Percentiles rank a stretch among this genome's conserved stretches.
Conservation (phyloP, 768 basidiomycete species). For the Chalciporus sphaerocephalus region DNA sequence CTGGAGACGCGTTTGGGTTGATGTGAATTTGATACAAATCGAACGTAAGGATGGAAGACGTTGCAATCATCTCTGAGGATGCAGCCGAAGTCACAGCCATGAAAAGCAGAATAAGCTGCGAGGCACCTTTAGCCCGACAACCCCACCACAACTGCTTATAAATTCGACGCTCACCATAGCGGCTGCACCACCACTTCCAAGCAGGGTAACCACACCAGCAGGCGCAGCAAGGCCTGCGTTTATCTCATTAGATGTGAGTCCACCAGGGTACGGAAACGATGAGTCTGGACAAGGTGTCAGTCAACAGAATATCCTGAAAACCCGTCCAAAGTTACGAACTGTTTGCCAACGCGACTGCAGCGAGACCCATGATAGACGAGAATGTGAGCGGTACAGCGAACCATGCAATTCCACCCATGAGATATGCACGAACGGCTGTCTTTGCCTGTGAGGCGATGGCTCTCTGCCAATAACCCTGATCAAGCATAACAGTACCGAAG, state of each 20-base stretch:
- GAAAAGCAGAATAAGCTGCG: conserved; percentile 31
- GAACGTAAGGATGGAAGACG: conserved; percentile 33
- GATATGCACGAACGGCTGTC: conserved; percentile 35
- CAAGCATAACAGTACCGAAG: conserved; percentile 18
- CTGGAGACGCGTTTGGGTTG: conserved; percentile 21
- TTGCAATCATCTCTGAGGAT: conserved; percentile 35
- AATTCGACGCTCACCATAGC: conserved; percentile 29
- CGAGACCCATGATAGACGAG: conserved; percentile 36
- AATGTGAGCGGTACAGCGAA: conserved; percentile 38
- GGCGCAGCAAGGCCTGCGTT: conserved; percentile 35
- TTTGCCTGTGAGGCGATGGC: conserved; percentile 36
- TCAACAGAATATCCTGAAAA: not conserved
- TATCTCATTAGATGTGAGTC: conserved; percentile 25
- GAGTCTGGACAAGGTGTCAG: conserved; percentile 28
- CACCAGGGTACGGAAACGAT: conserved; percentile 36
- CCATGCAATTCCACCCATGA: conserved; percentile 39
- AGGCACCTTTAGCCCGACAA: not conserved
- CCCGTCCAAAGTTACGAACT: not conserved
- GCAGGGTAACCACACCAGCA: conserved; percentile 30
- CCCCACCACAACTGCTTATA: too few species aligned
- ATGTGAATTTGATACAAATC: conserved; percentile 33
- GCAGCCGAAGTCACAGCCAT: conserved; percentile 35
- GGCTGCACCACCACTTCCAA: conserved; percentile 35
- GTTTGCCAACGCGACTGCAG: conserved; percentile 26
- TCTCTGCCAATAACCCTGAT: conserved; percentile 35